These are phyloP conservation scores for Atkinsonella hypoxylon DNA, from an alignment of 2,329 filamentous ascomycete species.

Conservation along the genomic window DNA sequence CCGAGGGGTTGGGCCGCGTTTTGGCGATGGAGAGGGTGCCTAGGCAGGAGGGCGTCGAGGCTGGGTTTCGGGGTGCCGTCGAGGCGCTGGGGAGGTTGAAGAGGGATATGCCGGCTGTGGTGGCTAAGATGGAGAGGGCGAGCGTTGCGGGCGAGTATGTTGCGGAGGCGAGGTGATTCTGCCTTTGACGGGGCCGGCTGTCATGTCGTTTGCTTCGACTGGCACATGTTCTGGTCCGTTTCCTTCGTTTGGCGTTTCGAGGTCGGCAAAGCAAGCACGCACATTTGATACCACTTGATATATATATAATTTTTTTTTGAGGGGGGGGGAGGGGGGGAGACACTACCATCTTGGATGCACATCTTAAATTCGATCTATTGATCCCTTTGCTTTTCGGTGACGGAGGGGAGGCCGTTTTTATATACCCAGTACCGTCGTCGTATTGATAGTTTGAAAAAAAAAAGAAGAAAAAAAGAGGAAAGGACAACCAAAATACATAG, in stretches of 20 bases:
- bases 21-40: slow-evolving; percentile 27
- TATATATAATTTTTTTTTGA: no score
- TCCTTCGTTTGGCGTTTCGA: background rate
- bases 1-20: slow-evolving; percentile 10
- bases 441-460: background rate
- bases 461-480: background rate
- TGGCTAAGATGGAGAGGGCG: slow-evolving; percentile 54
- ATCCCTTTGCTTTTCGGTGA: background rate
- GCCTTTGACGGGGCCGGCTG: no score
- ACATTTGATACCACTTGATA: background rate
- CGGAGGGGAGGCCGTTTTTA: background rate
- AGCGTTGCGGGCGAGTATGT: slow-evolving; percentile 47
- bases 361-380: background rate
- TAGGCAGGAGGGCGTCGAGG: slow-evolving; percentile 32
- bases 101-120: slow-evolving; percentile 47
- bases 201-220: no score
- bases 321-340: no score
- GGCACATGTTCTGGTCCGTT: background rate
- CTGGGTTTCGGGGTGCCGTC: slow-evolving; percentile 34
- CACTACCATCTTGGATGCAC: no score
- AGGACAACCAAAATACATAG: background rate
- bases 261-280: background rate
- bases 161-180: slow-evolving; percentile 20
- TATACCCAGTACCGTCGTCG: background rate
- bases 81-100: slow-evolving; percentile 40